A percentile compares a stretch with the other conserved stretches of the same genome.
Evolutionary conservation across 768 basidiomycete species (phyloP).

Genomic region (Crepidotus variabilis): DNA sequence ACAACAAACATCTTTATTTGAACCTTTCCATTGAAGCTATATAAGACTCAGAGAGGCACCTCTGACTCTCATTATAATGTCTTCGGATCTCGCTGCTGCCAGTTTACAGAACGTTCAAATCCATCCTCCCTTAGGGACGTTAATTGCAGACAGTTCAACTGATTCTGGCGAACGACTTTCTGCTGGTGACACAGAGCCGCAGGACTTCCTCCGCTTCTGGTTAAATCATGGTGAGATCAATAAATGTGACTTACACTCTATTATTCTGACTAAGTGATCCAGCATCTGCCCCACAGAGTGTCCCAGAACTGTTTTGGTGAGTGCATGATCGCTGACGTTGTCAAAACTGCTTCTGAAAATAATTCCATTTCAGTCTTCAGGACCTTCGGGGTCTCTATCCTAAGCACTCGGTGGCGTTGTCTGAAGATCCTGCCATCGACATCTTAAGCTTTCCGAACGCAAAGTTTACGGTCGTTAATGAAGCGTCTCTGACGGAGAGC

Average conservation of each 20-base stretch:
- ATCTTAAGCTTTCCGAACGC: constrained; percentile 51
- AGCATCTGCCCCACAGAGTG: constrained; percentile 51
- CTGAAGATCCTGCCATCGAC: constrained; percentile 41
- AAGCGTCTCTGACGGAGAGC: constrained; percentile 47
- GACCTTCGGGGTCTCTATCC: constrained; percentile 58
- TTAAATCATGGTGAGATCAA: background rate
- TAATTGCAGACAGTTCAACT: no score
- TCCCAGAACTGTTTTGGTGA: constrained; percentile 45
- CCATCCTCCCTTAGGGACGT: no score
- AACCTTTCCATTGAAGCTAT: no score
- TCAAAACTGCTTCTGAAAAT: background rate
- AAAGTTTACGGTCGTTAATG: constrained; percentile 39
- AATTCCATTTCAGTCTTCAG: constrained; percentile 30
- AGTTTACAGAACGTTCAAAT: no score
- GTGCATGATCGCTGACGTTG: constrained; percentile 8
- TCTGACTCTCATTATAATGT: no score
- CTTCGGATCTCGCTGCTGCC: no score
- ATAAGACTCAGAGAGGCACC: no score
- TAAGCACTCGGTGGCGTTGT: constrained; percentile 53
- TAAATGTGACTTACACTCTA: background rate
- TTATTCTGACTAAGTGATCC: background rate
- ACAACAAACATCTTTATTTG: no score
- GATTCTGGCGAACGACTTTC: no score
- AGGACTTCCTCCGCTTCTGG: background rate
- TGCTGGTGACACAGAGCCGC: no score